Conservation (phyloP, 306 rosid genomes). For the Cicer chorassanicum region DNA sequence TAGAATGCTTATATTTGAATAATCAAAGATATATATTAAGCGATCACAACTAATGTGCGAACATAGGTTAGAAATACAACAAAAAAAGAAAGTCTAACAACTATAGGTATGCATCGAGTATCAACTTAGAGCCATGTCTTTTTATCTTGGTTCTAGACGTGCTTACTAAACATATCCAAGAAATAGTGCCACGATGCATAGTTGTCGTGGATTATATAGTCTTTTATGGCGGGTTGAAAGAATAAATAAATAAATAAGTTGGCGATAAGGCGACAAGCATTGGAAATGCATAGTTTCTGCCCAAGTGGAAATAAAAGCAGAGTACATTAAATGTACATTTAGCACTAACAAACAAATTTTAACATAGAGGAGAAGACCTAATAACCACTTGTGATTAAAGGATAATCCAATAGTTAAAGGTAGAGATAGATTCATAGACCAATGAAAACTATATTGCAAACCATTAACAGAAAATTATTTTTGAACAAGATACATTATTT, state of each 20-base stretch:
- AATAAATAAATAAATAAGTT: background rate
- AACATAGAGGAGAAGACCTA: no score
- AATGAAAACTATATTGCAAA: background rate
- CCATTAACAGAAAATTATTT: background rate
- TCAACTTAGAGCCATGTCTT: background rate
- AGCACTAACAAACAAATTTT: no score
- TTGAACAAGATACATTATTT: no score
- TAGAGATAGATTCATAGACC: background rate
- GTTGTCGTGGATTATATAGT: background rate
- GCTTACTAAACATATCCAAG: background rate
- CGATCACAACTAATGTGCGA: background rate
- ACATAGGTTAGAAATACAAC: background rate
- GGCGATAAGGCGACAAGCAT: background rate
- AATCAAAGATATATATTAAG: conserved; percentile 1
- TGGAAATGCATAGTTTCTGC: background rate
- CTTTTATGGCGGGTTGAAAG: background rate
- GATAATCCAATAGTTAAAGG: background rate
- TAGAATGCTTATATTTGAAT: background rate
- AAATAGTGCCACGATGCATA: background rate
- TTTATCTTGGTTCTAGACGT: background rate
- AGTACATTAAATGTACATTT: background rate
- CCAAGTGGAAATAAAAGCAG: background rate
- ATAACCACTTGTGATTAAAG: no score
- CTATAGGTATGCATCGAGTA: background rate
- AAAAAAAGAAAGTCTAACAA: background rate